phyloP scores from a whole-genome alignment of 768 basidiomycete genomes.

The Russula lepida region DNA sequence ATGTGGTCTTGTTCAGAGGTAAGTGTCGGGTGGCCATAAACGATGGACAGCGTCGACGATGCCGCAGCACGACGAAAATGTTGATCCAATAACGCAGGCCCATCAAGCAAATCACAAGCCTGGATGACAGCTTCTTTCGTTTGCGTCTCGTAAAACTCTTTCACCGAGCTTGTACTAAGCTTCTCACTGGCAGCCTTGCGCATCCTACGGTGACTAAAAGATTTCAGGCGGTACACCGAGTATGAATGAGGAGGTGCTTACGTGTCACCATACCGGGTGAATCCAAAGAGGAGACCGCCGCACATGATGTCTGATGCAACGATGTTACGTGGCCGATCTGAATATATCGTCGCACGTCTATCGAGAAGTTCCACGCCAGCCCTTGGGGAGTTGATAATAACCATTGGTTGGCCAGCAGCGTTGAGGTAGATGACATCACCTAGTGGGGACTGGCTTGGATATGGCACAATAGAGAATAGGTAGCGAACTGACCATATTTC shows the following conservation, averaged over 20 bases:
- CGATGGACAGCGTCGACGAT: background rate
- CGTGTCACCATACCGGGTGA: background rate
- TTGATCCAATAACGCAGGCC: background rate
- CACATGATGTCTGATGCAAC: background rate
- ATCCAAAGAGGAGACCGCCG: background rate
- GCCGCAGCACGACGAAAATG: background rate
- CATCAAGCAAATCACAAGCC: background rate
- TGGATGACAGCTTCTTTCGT: background rate
- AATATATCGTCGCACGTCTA: background rate
- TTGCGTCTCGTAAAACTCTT: background rate
- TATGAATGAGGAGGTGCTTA: background rate
- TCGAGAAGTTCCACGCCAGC: background rate
- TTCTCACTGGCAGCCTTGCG: background rate
- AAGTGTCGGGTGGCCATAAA: background rate
- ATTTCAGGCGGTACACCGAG: too few relatives aligned
- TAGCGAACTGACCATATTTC: background rate
- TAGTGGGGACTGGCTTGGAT: background rate
- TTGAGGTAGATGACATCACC: background rate
- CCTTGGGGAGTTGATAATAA: background rate
- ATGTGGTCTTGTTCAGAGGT: background rate
- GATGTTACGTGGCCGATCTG: background rate
- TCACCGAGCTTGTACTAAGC: background rate
- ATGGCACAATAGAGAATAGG: background rate
- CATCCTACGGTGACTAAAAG: background rate
- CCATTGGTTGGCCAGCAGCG: background rate